phyloP scores from a whole-genome alignment of 306 rosid genomes.

The Glycine tomentella region DNA sequence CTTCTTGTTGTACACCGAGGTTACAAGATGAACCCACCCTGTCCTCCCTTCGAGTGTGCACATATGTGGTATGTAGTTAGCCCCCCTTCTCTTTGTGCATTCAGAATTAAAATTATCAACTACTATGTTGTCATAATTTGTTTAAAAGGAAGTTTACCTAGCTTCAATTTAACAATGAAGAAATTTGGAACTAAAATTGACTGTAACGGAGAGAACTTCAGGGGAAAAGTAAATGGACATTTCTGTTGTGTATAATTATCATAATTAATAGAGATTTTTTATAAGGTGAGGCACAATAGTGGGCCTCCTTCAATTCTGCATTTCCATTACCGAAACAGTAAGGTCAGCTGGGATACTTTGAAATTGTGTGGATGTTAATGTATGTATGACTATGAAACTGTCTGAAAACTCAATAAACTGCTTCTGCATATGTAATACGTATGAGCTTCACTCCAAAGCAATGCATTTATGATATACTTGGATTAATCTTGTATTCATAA shows the following conservation, averaged over 20 bases:
- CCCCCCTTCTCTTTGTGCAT: constrained; percentile 6
- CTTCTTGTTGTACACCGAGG: constrained; percentile 87
- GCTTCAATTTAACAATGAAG: constrained; percentile 25
- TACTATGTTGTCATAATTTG: constrained; percentile 7
- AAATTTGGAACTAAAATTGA: constrained; percentile 30
- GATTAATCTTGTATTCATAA: constrained; percentile 32
- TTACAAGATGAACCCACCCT: constrained; percentile 90
- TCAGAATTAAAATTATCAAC: constrained; percentile 26
- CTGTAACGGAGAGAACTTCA: constrained; percentile 23
- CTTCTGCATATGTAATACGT: constrained; percentile 23
- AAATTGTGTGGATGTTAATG: constrained; percentile 32
- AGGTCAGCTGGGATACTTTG: background rate
- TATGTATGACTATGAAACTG: background rate
- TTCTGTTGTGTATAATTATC: background rate
- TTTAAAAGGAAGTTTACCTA: background rate
- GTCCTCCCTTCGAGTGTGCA: constrained; percentile 95
- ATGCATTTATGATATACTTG: constrained; percentile 37
- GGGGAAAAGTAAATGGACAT: constrained; percentile 19
- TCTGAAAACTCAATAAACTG: constrained; percentile 29
- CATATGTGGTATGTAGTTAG: constrained; percentile 80
- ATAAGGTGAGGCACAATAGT: constrained; percentile 20
- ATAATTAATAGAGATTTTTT: background rate
- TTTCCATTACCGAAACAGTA: constrained; percentile 3
- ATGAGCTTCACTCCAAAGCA: constrained; percentile 21
- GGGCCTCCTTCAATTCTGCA: constrained; percentile 7